Base-by-base conservation (phyloP, 2,329 filamentous ascomycete genomes). In the Ophiostoma himal-ulmi region DNA sequence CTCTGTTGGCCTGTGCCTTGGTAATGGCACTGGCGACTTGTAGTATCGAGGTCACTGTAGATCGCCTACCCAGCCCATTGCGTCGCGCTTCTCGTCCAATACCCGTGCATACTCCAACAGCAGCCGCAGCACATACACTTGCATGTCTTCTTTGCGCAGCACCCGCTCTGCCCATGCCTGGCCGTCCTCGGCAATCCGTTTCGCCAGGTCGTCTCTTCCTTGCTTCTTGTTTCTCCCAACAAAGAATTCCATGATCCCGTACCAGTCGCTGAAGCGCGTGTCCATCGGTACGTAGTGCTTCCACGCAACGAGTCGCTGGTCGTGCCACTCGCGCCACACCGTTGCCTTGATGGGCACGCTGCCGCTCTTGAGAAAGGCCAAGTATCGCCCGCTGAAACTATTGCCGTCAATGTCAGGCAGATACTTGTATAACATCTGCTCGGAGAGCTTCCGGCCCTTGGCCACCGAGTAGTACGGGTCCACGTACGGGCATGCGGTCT, bases 271-370 rank as follows among this genome's bases (percentile, higher is more conserved):
- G 75, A 89, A 93, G 1, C 88, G 85, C 75, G 86, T 91, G 76
- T 93, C 90, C 85, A 94, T 88, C 20, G 92, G 92, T 1, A 93
- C 88, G 75, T 92, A 94, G 78, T 95, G 92, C 75, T 88, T 87
- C 91, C 92, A 95, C 0, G 90, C 84, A 1, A 92, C 82, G 1
- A 94, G 82, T 2, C 91, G 84, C 64, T 84, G 85, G 77, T 94
- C 91, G 76, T 94, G 91, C 92, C 91, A 95, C 77, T 95, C 92
- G 26, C 86, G 84, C 80, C 89, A 95, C 30, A 94, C 81, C 0
- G 91, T 93, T 6, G 89, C 87, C 80, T 94, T 95, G 80, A 95
- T 86, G 0, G 90, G 90, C 10, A 94, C 78, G 20, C 86, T 89
- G 1, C 87, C 91, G 39, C 87, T 91, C 44, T 85, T 83, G 34